A percentile compares a stretch with the other conserved stretches of the same genome.
Conservation (phyloP, 805 yeast species). For the Priceomyces melissophilus region DNA sequence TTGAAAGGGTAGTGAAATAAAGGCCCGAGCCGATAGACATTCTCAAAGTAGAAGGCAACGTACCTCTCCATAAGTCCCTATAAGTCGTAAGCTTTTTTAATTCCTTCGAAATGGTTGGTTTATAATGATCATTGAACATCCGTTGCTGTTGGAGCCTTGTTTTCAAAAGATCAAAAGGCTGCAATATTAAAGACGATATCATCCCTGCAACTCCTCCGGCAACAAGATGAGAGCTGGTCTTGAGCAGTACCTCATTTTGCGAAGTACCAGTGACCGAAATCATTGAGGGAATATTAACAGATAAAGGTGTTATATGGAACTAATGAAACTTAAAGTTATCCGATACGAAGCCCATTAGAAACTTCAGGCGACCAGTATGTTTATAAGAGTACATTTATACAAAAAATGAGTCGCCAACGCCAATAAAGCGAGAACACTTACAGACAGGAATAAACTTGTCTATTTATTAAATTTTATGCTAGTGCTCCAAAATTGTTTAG, state of each 20-base stretch:
- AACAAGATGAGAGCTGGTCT: slow-evolving; percentile 47
- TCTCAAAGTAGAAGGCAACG: slow-evolving; percentile 83
- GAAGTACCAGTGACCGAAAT: not conserved
- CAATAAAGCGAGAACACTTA: too few relatives aligned
- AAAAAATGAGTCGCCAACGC: too few relatives aligned
- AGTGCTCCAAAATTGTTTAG: slow-evolving; percentile 8
- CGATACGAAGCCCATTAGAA: too few relatives aligned
- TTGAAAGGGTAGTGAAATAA: slow-evolving; percentile 70
- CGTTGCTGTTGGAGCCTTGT: slow-evolving; percentile 66
- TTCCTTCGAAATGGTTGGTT: slow-evolving; percentile 36
- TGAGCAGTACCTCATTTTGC: slow-evolving; percentile 3
- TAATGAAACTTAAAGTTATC: too few relatives aligned
- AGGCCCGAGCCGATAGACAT: slow-evolving; percentile 90
- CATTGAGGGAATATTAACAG: not conserved
- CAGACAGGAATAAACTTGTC: too few relatives aligned
- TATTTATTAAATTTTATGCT: too few relatives aligned
- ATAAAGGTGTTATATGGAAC: too few relatives aligned
- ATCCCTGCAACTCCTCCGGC: slow-evolving; percentile 88
- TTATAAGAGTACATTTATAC: too few relatives aligned
- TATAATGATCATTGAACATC: slow-evolving; percentile 14
- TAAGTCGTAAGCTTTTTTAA: slow-evolving; percentile 39
- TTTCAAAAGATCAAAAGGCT: slow-evolving; percentile 86
- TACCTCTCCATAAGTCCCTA: slow-evolving; percentile 84
- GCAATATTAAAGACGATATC: slow-evolving; percentile 72
- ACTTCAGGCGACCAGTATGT: too few relatives aligned